Percentiles rank a stretch among this genome's conserved stretches.
phyloP scores from a whole-genome alignment of 1,284 basidiomycete genomes.

The Blastosporella zonata region DNA sequence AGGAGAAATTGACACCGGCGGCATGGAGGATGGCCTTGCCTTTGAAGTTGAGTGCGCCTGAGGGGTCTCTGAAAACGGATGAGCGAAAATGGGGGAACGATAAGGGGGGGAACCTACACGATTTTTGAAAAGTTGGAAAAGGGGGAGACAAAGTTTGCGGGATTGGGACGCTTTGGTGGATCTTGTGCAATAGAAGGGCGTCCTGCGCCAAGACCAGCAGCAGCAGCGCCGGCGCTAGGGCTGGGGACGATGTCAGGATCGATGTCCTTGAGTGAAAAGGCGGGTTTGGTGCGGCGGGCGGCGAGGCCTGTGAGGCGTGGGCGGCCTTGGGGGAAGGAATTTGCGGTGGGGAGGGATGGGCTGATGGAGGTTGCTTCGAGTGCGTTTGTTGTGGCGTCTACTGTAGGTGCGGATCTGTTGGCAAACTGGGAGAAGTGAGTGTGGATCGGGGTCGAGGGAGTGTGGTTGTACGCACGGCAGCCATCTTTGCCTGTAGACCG shows the following conservation, averaged over 20 bases:
- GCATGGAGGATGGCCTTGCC: constrained; percentile 94
- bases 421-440: constrained; percentile 46
- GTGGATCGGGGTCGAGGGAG: background rate
- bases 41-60: constrained; percentile 89
- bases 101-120: constrained; percentile 59
- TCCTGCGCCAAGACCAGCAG: constrained; percentile 70
- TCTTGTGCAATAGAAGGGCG: constrained; percentile 47
- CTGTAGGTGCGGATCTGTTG: constrained; percentile 35
- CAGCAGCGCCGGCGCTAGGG: constrained; percentile 48
- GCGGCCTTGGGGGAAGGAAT: constrained; percentile 26
- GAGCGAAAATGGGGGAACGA: constrained; percentile 12
- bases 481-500: constrained; percentile 90
- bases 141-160: constrained; percentile 60
- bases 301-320: constrained; percentile 38
- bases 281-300: constrained; percentile 53
- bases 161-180: constrained; percentile 36
- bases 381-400: constrained; percentile 5
- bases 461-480: constrained; percentile 55
- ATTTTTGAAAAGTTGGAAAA: constrained; percentile 95
- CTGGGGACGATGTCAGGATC: constrained; percentile 37
- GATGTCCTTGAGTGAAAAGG: constrained; percentile 65
- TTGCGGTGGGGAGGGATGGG: constrained; percentile 28
- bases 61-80: constrained; percentile 71
- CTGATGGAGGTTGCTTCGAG: constrained; percentile 21
- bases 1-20: constrained; percentile 92